These are phyloP conservation scores for Fusarium burgessii DNA, from an alignment of 2,329 filamentous ascomycete species.

Conservation along the genomic window DNA sequence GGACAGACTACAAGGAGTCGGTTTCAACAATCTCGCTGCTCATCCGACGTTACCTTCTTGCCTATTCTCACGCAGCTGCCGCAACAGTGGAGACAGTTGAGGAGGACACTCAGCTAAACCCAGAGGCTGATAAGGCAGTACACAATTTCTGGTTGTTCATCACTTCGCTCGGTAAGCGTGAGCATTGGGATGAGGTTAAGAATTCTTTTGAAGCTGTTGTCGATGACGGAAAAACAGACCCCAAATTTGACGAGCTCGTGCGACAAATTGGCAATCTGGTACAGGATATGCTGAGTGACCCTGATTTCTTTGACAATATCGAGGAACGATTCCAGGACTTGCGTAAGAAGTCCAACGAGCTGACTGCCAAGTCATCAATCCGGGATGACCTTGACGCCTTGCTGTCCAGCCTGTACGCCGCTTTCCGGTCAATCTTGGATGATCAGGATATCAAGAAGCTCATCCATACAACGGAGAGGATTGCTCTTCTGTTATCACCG, in stretches of 20 bases:
- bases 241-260: slow-evolving; percentile 84
- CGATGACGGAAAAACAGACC: slow-evolving; percentile 79
- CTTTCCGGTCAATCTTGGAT: slow-evolving; percentile 74
- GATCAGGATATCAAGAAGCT: slow-evolving; percentile 81
- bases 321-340: slow-evolving; percentile 66
- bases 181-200: slow-evolving; percentile 82
- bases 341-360: slow-evolving; percentile 68
- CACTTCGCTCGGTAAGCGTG: slow-evolving; percentile 79
- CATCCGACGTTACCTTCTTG: slow-evolving; percentile 80
- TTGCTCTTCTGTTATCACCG: slow-evolving; percentile 78
- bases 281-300: slow-evolving; percentile 86
- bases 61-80: slow-evolving; percentile 80
- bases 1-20: slow-evolving; percentile 86
- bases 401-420: slow-evolving; percentile 74
- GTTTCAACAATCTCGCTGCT: slow-evolving; percentile 82
- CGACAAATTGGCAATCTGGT: slow-evolving; percentile 78
- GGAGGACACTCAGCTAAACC: slow-evolving; percentile 79
- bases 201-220: slow-evolving; percentile 76
- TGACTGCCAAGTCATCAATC: slow-evolving; percentile 75
- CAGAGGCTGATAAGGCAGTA: slow-evolving; percentile 79
- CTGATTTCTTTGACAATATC: slow-evolving; percentile 83
- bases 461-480: slow-evolving; percentile 72
- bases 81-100: slow-evolving; percentile 75
- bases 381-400: slow-evolving; percentile 79
- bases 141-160: slow-evolving; percentile 85